Conservation (phyloP, 2,329 filamentous ascomycete species). For the Delphinella strobiligena region DNA sequence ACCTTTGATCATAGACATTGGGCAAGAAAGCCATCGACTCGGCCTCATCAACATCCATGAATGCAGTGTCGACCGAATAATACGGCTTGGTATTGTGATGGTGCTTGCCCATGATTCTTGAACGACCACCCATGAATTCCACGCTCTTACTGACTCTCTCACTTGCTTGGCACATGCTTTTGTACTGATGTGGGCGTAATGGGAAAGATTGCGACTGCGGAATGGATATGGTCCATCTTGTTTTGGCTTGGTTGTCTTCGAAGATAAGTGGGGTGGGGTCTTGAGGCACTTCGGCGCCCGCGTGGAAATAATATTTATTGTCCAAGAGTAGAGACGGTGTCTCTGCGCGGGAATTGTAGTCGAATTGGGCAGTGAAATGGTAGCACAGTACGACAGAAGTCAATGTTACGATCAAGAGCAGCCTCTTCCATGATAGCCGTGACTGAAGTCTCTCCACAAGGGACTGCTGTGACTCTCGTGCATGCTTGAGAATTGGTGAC, state of each 20-base stretch:
- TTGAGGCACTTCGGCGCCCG: conserved; percentile 52
- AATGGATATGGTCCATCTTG: conserved; percentile 74
- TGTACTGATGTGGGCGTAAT: conserved; percentile 52
- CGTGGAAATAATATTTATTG: conserved; percentile 52
- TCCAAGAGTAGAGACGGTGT: conserved; percentile 19
- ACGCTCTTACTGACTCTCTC: conserved; percentile 29
- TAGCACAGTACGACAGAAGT: conserved; percentile 7
- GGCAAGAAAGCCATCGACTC: conserved; percentile 46
- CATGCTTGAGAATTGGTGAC: conserved; percentile 12
- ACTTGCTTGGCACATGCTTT: conserved; percentile 51
- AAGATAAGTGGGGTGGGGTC: conserved; percentile 63
- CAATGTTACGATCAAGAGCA: conserved; percentile 10
- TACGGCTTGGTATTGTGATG: conserved; percentile 34
- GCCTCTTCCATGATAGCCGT: neutral
- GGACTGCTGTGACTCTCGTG: conserved; percentile 7
- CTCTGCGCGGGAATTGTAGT: conserved; percentile 15
- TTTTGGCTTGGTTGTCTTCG: conserved; percentile 49
- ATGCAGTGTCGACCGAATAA: conserved; percentile 54
- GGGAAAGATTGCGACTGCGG: conserved; percentile 57
- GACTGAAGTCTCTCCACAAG: conserved; percentile 1
- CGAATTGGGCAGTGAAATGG: conserved; percentile 12
- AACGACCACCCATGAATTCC: conserved; percentile 18
- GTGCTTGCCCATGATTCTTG: conserved; percentile 20
- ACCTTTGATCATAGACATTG: conserved; percentile 19
- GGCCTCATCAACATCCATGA: conserved; percentile 63